Evolutionary conservation across 164 flowering plant species (phyloP).

Genomic region (Nymphaea thermarum): DNA sequence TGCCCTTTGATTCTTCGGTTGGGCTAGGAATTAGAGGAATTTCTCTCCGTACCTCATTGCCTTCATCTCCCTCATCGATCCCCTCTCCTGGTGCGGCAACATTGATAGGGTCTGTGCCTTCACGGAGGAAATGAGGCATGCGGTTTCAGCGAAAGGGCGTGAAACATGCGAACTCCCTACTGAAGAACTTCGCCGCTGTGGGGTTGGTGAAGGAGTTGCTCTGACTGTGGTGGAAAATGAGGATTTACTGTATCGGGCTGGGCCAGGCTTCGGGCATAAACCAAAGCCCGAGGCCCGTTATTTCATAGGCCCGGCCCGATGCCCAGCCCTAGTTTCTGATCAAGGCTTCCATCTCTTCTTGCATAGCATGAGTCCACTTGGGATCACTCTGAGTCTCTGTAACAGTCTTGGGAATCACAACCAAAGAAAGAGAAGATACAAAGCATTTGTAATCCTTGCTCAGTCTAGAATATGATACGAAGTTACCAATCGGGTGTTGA

Average conservation of each 20-base stretch:
- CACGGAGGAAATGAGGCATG: slow-evolving; percentile 40
- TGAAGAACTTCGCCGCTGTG: slow-evolving; percentile 56
- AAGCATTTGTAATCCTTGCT: too few species aligned
- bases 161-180: slow-evolving; percentile 33
- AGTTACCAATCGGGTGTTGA: too few species aligned
- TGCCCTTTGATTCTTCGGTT: slow-evolving; percentile 52
- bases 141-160: slow-evolving; percentile 6
- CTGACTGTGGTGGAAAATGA: slow-evolving; percentile 87
- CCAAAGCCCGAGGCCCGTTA: too few species aligned
- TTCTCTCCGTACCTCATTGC: slow-evolving; percentile 47
- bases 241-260: slow-evolving; percentile 3
- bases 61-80: slow-evolving; percentile 49
- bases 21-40: slow-evolving; percentile 62
- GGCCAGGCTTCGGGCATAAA: too few species aligned
- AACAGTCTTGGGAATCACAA: too few species aligned
- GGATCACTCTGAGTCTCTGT: too few species aligned
- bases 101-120: slow-evolving; percentile 24
- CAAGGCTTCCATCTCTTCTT: too few species aligned
- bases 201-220: slow-evolving; percentile 92
- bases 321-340: too few species aligned
- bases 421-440: too few species aligned
- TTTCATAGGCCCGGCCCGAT: too few species aligned
- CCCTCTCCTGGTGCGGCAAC: slow-evolving; percentile 26
- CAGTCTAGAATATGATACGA: too few species aligned
- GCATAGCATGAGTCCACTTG: too few species aligned